These are phyloP conservation scores for Cyclotella choctawhatcheeana DNA, from an alignment of 108 stramenopile genomes.

Conservation along the genomic window DNA sequence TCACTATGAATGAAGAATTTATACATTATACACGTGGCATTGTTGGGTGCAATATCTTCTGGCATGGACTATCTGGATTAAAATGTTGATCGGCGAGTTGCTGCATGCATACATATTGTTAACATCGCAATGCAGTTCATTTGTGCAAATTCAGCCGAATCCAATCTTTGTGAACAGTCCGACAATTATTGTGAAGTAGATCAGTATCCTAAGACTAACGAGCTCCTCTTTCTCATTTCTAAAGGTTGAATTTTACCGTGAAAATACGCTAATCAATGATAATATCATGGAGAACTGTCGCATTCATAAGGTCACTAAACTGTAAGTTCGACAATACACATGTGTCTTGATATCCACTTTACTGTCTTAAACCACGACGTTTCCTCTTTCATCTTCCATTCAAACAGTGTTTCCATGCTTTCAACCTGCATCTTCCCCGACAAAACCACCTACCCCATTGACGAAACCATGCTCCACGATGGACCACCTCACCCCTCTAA, in stretches of 20 bases:
- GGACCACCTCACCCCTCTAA: constrained; percentile 97
- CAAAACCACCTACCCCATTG: constrained; percentile 99
- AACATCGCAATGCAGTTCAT: no score
- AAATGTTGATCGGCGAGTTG: no score
- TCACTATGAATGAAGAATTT: no score
- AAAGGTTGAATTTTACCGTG: constrained; percentile 99
- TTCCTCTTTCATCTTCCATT: background rate
- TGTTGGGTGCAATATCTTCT: no score
- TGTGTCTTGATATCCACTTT: no score
- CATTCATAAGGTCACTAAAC: constrained; percentile 95
- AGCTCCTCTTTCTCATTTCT: background rate
- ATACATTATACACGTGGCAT: no score
- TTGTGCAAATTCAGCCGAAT: no score
- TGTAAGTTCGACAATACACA: no score
- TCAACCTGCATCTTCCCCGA: constrained; percentile 99
- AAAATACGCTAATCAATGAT: constrained; percentile 98
- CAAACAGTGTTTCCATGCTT: constrained; percentile 83
- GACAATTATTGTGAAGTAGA: background rate
- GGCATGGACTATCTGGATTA: no score
- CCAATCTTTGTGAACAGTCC: no score
- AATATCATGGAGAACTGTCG: constrained; percentile 95
- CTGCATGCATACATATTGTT: no score
- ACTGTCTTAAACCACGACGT: no score
- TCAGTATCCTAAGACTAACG: background rate
- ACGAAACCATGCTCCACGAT: constrained; percentile 99